These are phyloP conservation scores for Xylogone sp. DNA, from an alignment of 2,329 filamentous ascomycete genomes.

Conservation along the genomic window DNA sequence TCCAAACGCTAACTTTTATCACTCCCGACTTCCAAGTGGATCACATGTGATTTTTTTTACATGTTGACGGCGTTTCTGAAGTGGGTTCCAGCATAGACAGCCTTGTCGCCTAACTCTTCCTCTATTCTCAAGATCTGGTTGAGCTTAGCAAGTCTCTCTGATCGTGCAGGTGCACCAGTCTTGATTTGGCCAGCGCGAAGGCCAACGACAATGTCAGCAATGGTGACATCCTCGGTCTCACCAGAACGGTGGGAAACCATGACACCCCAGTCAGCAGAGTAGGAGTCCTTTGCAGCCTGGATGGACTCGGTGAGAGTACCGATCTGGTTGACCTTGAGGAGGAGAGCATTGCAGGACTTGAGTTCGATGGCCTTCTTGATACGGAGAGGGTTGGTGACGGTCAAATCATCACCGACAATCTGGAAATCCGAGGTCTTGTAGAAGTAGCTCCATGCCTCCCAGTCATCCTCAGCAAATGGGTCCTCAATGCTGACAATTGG, in stretches of 20 bases:
- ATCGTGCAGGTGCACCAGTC: slow-evolving; percentile 93
- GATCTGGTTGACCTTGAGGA: slow-evolving; percentile 99
- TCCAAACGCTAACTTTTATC: neutral
- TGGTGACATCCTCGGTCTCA: slow-evolving; percentile 99
- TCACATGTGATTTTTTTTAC: slow-evolving; percentile 44
- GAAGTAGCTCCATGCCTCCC: slow-evolving; percentile 99
- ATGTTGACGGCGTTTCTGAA: slow-evolving; percentile 91
- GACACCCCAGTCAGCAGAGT: slow-evolving; percentile 93
- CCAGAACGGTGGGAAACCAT: slow-evolving; percentile 99
- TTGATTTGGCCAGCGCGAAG: slow-evolving; percentile 98
- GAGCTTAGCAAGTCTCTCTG: slow-evolving; percentile 98
- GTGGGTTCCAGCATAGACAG: slow-evolving; percentile 84
- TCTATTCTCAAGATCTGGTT: slow-evolving; percentile 99
- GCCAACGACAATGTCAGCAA: slow-evolving; percentile 95
- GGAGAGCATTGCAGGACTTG: slow-evolving; percentile 96
- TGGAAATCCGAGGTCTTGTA: slow-evolving; percentile 98
- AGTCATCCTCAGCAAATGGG: slow-evolving; percentile 99
- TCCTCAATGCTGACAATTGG: slow-evolving; percentile 99
- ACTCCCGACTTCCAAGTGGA: neutral
- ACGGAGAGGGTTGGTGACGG: slow-evolving; percentile 96
- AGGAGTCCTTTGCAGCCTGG: slow-evolving; percentile 98
- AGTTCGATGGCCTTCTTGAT: slow-evolving; percentile 99
- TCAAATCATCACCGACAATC: slow-evolving; percentile 97
- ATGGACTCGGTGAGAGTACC: slow-evolving; percentile 98
- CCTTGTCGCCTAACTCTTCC: slow-evolving; percentile 93